Evolutionary conservation across 2,329 filamentous ascomycete species (phyloP).

Genomic region (Volutella citrinella): DNA sequence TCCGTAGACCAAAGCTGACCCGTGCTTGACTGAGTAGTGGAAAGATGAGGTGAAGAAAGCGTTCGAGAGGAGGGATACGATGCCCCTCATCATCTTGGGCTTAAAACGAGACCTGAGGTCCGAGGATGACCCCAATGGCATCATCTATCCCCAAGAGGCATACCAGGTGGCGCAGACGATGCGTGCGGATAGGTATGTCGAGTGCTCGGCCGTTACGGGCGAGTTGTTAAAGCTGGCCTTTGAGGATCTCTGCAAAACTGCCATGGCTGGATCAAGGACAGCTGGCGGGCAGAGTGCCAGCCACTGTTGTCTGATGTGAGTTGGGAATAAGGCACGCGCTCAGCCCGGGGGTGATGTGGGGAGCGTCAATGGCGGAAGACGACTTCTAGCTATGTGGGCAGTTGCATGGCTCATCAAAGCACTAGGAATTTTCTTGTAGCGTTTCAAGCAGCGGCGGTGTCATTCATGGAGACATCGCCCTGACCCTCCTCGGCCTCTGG

Average conservation of each 20-base stretch:
- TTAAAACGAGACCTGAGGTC: conserved; percentile 60
- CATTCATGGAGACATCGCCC: conserved; percentile 38
- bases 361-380: too few species aligned
- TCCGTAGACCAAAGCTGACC: neutral
- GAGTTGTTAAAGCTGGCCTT: conserved; percentile 56
- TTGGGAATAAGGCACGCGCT: too few species aligned
- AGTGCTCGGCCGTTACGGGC: conserved; percentile 60
- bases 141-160: conserved; percentile 60
- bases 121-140: conserved; percentile 56
- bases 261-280: conserved; percentile 44
- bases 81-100: conserved; percentile 56
- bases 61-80: conserved; percentile 44
- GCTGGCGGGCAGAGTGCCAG: conserved; percentile 53
- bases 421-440: too few species aligned
- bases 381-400: too few species aligned
- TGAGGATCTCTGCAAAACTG: conserved; percentile 59
- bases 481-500: conserved; percentile 17
- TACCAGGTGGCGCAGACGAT: conserved; percentile 55
- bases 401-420: too few species aligned
- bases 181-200: conserved; percentile 61
- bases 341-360: too few species aligned
- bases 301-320: conserved; percentile 50
- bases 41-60: conserved; percentile 49
- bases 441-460: conserved; percentile 24
- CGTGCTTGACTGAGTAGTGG: conserved; percentile 44